A percentile compares a stretch with the other conserved stretches of the same genome.
These are phyloP conservation scores for Candida mattraensis DNA, from an alignment of 805 yeast species.

Conservation along the genomic window DNA sequence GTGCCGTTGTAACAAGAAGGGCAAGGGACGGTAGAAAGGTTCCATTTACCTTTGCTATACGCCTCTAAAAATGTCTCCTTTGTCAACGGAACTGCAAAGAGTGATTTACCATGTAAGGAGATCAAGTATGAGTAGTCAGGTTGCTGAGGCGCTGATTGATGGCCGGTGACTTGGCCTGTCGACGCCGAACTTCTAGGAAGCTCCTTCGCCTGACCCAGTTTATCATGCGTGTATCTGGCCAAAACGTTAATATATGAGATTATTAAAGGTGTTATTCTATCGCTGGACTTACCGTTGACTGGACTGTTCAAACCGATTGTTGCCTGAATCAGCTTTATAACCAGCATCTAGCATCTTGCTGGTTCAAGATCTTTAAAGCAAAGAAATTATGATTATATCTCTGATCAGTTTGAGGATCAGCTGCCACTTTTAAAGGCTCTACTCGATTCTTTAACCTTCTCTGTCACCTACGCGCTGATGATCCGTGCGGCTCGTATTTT, in stretches of 20 bases:
- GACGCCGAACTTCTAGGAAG: conserved; percentile 3
- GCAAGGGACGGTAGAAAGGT: conserved; percentile 50
- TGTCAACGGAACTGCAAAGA: conserved; percentile 40
- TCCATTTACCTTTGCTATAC: conserved; percentile 57
- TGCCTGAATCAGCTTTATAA: conserved; percentile 11
- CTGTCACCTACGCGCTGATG: conserved; percentile 17
- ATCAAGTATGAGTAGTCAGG: conserved; percentile 14
- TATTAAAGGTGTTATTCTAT: background rate
- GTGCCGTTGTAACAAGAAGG: conserved; percentile 52
- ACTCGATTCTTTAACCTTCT: conserved; percentile 2
- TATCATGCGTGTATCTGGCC: conserved; percentile 4
- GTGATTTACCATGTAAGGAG: conserved; percentile 15
- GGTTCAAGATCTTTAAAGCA: conserved; percentile 10
- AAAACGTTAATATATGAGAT: background rate
- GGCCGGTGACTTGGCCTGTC: conserved; percentile 5
- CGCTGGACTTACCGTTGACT: conserved; percentile 11
- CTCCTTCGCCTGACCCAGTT: conserved; percentile 5
- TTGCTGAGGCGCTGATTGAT: conserved; percentile 11
- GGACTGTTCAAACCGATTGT: conserved; percentile 9
- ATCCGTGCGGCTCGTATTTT: conserved; percentile 10
- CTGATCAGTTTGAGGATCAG: conserved; percentile 4
- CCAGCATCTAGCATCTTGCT: conserved; percentile 20
- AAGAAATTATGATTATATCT: conserved; percentile 2
- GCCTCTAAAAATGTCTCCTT: conserved; percentile 55
- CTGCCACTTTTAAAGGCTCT: conserved; percentile 4